Evolutionary conservation across 2,329 filamentous ascomycete species (phyloP), one percentile per base, ranked within the genome.

Genomic region (Remersonia thermophila): DNA sequence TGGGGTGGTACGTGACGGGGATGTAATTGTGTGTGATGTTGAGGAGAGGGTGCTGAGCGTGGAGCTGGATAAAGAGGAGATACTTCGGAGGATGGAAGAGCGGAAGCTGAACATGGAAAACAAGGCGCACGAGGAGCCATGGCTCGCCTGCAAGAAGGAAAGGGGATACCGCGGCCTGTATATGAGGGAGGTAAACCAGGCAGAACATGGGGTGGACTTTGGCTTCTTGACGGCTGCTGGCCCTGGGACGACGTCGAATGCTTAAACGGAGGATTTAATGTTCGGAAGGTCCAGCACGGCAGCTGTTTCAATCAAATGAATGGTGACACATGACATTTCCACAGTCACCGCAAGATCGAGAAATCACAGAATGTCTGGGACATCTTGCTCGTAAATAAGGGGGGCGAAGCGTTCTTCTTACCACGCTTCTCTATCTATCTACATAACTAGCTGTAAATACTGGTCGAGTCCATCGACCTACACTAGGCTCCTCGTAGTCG

Each of bases 21-120:
- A 95, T 56, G 52, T 77, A 16, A 76, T 95, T 32, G 80, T 74
- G 0, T 91, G 89, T 49, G 80, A 87, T 57, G 77, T 81, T 35
- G 80, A 72, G 28, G 75, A 75, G 44, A 71, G 73, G 35, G 67
- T 79, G 60, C 50, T 73, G 7, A 47, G 55, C 5, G 55, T 76
- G 0, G 69, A 80, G 51, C 66, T 93, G 1, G 68, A 66, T 1
- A 74, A 82, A 3, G 77, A 77, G 39, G 83, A 93, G 57, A 72
- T 94, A 33, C 55, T 62, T 35, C 56, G 53, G 40, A 66, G 86
- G 38, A 57, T 80, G 43, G 61, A 60, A 39, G 66, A 64, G 43
- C 65, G 32, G 45, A 47, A 12, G 46, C 54, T 28, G 39, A 51
- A 52, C 11, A 43, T 51, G 12, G 48, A 51, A 33, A 41, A 47